These are phyloP conservation scores for Emydomyces testavorans DNA, from an alignment of 2,329 filamentous ascomycete genomes.

Conservation along the genomic window DNA sequence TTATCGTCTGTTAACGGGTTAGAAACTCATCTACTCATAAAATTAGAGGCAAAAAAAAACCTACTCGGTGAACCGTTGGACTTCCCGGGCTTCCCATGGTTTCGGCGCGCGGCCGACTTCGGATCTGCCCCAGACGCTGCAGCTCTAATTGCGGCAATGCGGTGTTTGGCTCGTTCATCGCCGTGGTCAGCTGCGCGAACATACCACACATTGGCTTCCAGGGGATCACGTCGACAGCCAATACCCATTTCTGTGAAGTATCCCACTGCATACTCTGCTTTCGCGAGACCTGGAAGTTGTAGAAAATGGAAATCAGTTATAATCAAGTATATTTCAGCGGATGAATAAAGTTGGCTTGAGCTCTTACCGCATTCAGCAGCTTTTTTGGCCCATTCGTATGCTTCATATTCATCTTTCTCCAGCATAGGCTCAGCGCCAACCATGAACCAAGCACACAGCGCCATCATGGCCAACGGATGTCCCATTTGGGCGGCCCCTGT, in stretches of 20 bases:
- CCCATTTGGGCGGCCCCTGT: slow-evolving; percentile 78
- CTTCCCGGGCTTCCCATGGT: slow-evolving; percentile 17
- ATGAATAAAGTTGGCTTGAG: neutral
- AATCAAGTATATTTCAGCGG: neutral
- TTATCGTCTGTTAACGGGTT: slow-evolving; percentile 13
- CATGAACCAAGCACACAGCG: slow-evolving; percentile 96
- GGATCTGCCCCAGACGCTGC: slow-evolving; percentile 52
- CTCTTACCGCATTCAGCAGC: slow-evolving; percentile 71
- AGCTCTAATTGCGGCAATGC: slow-evolving; percentile 73
- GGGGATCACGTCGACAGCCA: slow-evolving; percentile 81
- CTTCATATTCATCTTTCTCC: slow-evolving; percentile 90
- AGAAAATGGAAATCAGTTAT: slow-evolving; percentile 5
- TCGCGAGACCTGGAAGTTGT: slow-evolving; percentile 35
- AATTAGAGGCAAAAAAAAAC: neutral
- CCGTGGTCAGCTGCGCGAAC: slow-evolving; percentile 88
- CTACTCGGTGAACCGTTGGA: slow-evolving; percentile 8
- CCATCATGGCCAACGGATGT: slow-evolving; percentile 89
- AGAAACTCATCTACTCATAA: neutral
- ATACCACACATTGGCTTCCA: slow-evolving; percentile 98
- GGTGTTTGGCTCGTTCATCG: slow-evolving; percentile 77
- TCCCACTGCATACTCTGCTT: slow-evolving; percentile 86
- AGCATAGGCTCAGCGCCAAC: slow-evolving; percentile 84
- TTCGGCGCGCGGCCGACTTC: slow-evolving; percentile 13
- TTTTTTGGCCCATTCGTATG: slow-evolving; percentile 86
- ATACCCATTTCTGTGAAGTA: slow-evolving; percentile 99